These are phyloP conservation scores for Tolypocladium inflatum DNA, from an alignment of 2,329 filamentous ascomycete genomes.

Conservation along the genomic window DNA sequence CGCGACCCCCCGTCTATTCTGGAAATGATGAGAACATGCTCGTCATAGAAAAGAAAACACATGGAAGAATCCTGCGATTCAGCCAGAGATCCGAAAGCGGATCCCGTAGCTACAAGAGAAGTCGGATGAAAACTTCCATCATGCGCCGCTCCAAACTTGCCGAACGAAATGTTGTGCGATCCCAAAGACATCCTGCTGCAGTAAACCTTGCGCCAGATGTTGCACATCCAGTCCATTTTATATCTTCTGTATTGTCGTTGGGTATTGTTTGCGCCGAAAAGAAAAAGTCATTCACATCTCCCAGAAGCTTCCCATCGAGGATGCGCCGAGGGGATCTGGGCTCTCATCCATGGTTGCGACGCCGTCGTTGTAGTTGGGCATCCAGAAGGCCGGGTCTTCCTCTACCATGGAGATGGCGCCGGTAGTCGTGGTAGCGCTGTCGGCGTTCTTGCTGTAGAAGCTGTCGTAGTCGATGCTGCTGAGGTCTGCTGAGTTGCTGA, in stretches of 20 bases:
- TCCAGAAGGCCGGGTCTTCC: conserved; percentile 40
- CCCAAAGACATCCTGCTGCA: not conserved
- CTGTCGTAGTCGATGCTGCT: conserved; percentile 45
- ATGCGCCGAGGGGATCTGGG: conserved; percentile 21
- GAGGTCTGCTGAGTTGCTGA: conserved; percentile 32
- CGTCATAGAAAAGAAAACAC: not conserved
- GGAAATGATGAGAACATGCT: not conserved
- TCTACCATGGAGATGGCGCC: conserved; percentile 40
- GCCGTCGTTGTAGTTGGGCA: conserved; percentile 34
- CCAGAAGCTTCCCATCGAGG: conserved; percentile 23
- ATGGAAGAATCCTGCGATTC: not conserved
- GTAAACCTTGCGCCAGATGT: not conserved
- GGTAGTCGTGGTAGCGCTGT: conserved; percentile 26
- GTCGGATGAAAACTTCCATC: not conserved
- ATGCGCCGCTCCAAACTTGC: not conserved
- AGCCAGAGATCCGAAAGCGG: not conserved
- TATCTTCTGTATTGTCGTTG: conserved; percentile 5
- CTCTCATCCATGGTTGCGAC: conserved; percentile 25
- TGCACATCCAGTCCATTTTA: not conserved
- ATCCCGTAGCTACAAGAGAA: not conserved
- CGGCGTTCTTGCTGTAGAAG: conserved; percentile 39
- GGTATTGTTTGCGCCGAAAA: conserved; percentile 20
- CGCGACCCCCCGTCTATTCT: not conserved
- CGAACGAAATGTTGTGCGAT: not conserved
- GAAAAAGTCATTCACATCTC: conserved; percentile 18